Evolutionary conservation across 1,284 basidiomycete species (phyloP).

Genomic region (Moesziomyces sp.): DNA sequence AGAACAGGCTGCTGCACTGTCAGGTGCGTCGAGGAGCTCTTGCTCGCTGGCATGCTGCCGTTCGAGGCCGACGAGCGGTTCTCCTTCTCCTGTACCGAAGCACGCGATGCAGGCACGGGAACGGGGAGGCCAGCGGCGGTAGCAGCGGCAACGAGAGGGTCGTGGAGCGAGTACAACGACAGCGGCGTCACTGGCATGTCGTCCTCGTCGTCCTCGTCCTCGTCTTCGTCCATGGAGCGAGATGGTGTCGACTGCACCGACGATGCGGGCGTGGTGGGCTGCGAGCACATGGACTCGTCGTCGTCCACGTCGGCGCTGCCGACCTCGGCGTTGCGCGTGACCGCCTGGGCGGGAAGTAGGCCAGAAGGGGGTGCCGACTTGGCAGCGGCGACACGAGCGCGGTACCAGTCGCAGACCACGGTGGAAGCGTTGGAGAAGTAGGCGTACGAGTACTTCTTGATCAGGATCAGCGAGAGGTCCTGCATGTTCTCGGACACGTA

Average conservation of each 20-base stretch:
- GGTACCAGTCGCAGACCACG: constrained; percentile 89
- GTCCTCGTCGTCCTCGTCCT: constrained; percentile 64
- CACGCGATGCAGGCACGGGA: constrained; percentile 31
- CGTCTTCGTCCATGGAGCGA: constrained; percentile 61
- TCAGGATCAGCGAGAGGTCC: constrained; percentile 88
- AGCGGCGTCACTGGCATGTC: constrained; percentile 66
- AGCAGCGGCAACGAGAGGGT: constrained; percentile 53
- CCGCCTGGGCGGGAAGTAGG: constrained; percentile 48
- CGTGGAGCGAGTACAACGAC: constrained; percentile 63
- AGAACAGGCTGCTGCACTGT: constrained; percentile 39
- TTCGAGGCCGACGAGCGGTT: constrained; percentile 13
- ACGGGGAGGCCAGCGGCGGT: constrained; percentile 38
- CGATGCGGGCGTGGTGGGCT: constrained; percentile 54
- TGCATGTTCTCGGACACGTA: constrained; percentile 86
- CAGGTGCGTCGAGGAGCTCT: constrained; percentile 35
- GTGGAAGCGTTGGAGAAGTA: constrained; percentile 95
- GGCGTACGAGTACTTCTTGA: constrained; percentile 96
- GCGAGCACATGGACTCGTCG: constrained; percentile 58
- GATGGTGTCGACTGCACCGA: constrained; percentile 65
- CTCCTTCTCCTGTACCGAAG: constrained; percentile 37
- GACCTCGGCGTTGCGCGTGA: constrained; percentile 30
- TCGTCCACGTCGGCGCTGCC: constrained; percentile 48
- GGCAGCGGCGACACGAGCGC: constrained; percentile 47
- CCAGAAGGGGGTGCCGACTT: constrained; percentile 28
- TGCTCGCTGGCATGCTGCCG: constrained; percentile 24